Conservation (phyloP, 495 filamentous ascomycete species). For the Lasiosphaeria ovina region DNA sequence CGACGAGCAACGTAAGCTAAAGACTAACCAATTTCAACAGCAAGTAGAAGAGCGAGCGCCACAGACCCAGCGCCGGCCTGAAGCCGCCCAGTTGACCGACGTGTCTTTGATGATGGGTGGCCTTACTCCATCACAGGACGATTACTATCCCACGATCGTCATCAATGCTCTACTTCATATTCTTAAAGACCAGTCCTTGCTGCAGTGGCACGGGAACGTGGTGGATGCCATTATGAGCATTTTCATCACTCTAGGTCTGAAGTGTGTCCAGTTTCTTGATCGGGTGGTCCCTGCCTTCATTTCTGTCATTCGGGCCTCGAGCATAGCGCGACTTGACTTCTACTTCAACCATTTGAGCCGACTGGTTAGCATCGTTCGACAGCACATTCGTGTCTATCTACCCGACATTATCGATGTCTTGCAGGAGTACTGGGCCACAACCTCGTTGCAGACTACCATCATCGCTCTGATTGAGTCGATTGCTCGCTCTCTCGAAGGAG, state of each 20-base stretch:
- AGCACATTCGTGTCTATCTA: constrained; percentile 89
- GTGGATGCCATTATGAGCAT: constrained; percentile 99
- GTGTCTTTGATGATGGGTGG: constrained; percentile 97
- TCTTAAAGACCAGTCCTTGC: constrained; percentile 81
- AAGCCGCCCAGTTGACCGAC: constrained; percentile 73
- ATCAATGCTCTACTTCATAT: constrained; percentile 92
- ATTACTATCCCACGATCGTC: constrained; percentile 97
- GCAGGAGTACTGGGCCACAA: constrained; percentile 78
- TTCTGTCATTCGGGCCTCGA: constrained; percentile 74
- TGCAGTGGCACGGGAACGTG: constrained; percentile 88
- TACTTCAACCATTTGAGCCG: constrained; percentile 96
- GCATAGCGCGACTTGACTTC: constrained; percentile 72
- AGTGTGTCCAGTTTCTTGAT: constrained; percentile 90
- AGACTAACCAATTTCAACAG: constrained; percentile 34
- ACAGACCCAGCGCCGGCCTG: constrained; percentile 58
- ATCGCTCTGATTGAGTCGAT: constrained; percentile 89
- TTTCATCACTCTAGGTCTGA: constrained; percentile 90
- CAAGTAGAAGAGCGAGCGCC: constrained; percentile 63
- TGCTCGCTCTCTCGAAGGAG: constrained; percentile 87
- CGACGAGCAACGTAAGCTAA: constrained; percentile 27
- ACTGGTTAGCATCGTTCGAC: constrained; percentile 89
- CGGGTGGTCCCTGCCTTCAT: constrained; percentile 94
- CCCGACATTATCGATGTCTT: constrained; percentile 79
- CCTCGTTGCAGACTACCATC: constrained; percentile 83
- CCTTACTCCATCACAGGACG: constrained; percentile 93